Conservation (phyloP, 139 green algal species). For the Chlamydomonas incerta region DNA sequence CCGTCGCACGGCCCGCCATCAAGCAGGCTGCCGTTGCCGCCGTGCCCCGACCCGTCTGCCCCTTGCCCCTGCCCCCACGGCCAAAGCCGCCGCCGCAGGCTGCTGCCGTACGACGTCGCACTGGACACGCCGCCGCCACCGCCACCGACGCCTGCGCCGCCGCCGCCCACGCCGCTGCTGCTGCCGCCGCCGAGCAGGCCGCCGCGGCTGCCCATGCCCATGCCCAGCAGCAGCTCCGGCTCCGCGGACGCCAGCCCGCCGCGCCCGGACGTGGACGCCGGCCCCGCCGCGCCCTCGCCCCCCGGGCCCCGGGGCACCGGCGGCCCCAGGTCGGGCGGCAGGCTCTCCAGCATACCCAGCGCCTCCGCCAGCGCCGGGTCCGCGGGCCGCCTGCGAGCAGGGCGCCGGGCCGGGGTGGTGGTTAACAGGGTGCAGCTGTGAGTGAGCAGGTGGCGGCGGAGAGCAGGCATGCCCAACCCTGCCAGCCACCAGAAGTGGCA, state of each 20-base stretch:
- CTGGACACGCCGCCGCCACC: not conserved
- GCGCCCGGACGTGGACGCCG: not conserved
- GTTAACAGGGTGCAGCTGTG: too few relatives aligned
- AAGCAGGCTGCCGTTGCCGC: not conserved
- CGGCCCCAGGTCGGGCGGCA: not conserved
- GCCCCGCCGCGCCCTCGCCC: not conserved
- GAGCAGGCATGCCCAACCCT: too few relatives aligned
- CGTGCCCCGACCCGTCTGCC: not conserved
- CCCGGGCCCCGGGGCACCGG: not conserved
- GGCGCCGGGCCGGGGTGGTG: too few relatives aligned
- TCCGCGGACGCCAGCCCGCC: too few relatives aligned
- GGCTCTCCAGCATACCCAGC: constrained; percentile 16
- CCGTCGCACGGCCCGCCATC: too few relatives aligned
- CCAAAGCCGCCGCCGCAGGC: constrained; percentile 38
- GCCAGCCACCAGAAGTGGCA: too few relatives aligned
- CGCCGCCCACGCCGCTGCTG: not conserved
- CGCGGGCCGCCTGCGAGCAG: not conserved
- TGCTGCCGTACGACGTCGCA: constrained; percentile 18
- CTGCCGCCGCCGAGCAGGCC: not conserved
- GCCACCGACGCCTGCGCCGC: not conserved
- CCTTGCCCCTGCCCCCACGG: constrained; percentile 3
- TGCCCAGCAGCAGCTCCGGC: too few relatives aligned
- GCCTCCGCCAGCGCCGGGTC: constrained; percentile 14
- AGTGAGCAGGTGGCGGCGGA: too few relatives aligned
- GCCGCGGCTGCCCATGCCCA: too few relatives aligned